Evolutionary conservation across 805 yeast species (phyloP).

Genomic region (Yarrowia sp.): DNA sequence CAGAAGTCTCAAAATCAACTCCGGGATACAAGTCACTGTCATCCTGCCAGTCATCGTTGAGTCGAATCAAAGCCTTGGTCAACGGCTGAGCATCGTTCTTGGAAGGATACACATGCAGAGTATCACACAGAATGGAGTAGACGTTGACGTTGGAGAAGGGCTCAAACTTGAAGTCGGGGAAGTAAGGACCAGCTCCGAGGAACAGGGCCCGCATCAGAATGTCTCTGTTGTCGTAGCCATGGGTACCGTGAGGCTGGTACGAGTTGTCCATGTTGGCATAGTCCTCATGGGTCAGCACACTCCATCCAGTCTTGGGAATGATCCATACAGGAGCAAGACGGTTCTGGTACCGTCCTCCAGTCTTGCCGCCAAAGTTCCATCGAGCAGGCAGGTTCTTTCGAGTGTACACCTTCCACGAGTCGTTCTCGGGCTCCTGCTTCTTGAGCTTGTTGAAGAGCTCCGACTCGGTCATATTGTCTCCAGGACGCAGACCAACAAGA

Average conservation of each 20-base stretch:
- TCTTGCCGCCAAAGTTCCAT: constrained; percentile 62
- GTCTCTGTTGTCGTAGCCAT: constrained; percentile 82
- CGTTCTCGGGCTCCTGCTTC: constrained; percentile 42
- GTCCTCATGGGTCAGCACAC: constrained; percentile 66
- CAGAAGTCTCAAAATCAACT: constrained; percentile 45
- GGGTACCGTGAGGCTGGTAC: constrained; percentile 76
- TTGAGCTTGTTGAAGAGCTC: constrained; percentile 53
- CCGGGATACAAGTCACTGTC: constrained; percentile 48
- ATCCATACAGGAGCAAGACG: constrained; percentile 88
- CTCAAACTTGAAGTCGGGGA: constrained; percentile 54
- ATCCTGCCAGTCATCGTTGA: constrained; percentile 47
- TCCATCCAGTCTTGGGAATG: constrained; percentile 82
- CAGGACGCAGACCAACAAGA: constrained; percentile 76
- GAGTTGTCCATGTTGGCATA: constrained; percentile 56
- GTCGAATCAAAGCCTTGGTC: constrained; percentile 43
- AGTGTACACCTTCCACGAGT: constrained; percentile 56
- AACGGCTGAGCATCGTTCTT: constrained; percentile 40
- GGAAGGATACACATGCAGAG: constrained; percentile 26
- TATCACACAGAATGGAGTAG: constrained; percentile 70
- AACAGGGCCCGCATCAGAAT: constrained; percentile 85
- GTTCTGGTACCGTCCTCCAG: constrained; percentile 54
- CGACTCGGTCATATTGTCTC: constrained; percentile 51
- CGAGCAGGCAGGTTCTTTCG: constrained; percentile 62
- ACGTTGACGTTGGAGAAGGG: constrained; percentile 80
- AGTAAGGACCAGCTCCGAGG: constrained; percentile 81